Evolutionary conservation across 768 basidiomycete genomes (phyloP), one percentile per base, ranked within the genome.

Genomic region (Leccinum boreale): DNA sequence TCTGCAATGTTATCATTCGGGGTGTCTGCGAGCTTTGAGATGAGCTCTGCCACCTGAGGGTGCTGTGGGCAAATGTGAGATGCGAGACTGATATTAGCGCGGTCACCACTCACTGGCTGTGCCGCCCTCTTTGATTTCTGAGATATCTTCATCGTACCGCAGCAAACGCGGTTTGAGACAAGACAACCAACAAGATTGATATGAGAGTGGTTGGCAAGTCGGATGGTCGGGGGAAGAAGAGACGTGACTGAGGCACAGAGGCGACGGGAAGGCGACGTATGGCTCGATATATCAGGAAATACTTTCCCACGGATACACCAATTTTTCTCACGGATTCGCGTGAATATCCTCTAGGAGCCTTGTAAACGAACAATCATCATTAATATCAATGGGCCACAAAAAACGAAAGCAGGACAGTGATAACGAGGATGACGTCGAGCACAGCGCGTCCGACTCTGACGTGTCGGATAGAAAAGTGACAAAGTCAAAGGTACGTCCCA

Each of bases 131-230:
- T 92, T 50, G 89, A 84, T 79, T 89, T 89, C 74, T 87, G 87
- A 67, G 85, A 79, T 75, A 94, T 92, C 84, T 89, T 92, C 92
- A 94, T 94, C 67, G 60, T 75, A 81, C 82, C 81, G 77, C 78
- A 80, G 79, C 74, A 59, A 74, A 65, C 74, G 78, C 80, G 75
- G 69, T 56, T 52, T 64, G 49, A 57, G 59, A 33, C 36, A 31
- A 23, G 54, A 48, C 47, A 50, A 29, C 50, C 59, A 31, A 62
- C 70, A 58, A 53, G 23, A 47, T 29, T 50, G 24, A 51, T 21
- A 28, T 4, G 29, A 47, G 42, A 21, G 15, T 56, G 21, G 12
- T 53, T 52, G 56, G 58, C 33, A 52, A 53, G 46, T 50, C 50
- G 24, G 50, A 24, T 58, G 56, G 48, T 51, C 44, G 58, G 57